phyloP scores from a whole-genome alignment of 2,329 filamentous ascomycete genomes.

The Aspergillus sp. region DNA sequence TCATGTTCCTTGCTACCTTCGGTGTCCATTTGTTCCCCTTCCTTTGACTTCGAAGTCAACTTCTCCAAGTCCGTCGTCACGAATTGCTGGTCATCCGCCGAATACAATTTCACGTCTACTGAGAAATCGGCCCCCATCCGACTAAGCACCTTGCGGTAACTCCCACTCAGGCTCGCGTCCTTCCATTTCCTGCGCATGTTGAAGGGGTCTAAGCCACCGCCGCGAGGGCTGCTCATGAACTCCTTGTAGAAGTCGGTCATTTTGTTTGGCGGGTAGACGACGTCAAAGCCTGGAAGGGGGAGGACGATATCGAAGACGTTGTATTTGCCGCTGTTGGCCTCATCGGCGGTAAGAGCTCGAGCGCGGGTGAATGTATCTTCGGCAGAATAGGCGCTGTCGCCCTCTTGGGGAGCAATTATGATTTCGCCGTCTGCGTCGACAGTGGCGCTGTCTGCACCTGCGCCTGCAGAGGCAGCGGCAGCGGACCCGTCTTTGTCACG shows the following conservation, averaged over 20 bases:
- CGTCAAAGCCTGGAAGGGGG: constrained; percentile 87
- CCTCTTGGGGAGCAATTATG: constrained; percentile 60
- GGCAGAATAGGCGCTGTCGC: constrained; percentile 54
- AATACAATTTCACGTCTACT: constrained; percentile 70
- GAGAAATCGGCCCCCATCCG: constrained; percentile 63
- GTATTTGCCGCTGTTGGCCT: constrained; percentile 73
- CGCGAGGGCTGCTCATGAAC: constrained; percentile 79
- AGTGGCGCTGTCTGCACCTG: constrained; percentile 31
- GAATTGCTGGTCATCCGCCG: constrained; percentile 70
- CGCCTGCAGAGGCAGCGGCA: constrained; percentile 9
- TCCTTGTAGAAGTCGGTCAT: constrained; percentile 79
- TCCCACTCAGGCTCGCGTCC: constrained; percentile 84
- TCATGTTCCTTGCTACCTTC: constrained; percentile 16
- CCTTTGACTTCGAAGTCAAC: constrained; percentile 39
- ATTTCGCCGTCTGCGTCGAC: constrained; percentile 65
- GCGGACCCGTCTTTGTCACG: constrained; percentile 44
- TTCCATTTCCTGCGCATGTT: constrained; percentile 84
- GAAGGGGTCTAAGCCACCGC: constrained; percentile 76
- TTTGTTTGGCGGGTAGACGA: constrained; percentile 80
- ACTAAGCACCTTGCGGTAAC: constrained; percentile 82
- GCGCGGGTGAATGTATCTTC: constrained; percentile 67
- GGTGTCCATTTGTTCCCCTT: constrained; percentile 24
- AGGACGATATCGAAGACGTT: constrained; percentile 86
- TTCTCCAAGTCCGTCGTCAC: constrained; percentile 82
- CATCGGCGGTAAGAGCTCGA: constrained; percentile 71